phyloP scores from a whole-genome alignment of 2,329 filamentous ascomycete species.

The Didymella pinodella region DNA sequence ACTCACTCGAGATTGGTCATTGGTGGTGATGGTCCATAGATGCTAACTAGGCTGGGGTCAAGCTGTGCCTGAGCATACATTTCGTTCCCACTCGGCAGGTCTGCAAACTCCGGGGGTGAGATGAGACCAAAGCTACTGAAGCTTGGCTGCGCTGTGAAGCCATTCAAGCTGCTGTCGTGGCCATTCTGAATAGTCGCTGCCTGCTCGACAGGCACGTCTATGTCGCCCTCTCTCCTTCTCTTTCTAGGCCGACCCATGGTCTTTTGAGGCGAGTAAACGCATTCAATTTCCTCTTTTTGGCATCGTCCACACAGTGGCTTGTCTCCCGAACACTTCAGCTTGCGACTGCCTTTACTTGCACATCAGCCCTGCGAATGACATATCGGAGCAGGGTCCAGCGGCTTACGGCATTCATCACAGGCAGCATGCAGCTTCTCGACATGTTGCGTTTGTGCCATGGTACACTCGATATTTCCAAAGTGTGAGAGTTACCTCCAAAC shows the following conservation, averaged over 20 bases:
- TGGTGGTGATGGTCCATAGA: conserved; percentile 12
- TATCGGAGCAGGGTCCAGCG: not conserved
- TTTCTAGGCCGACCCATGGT: conserved; percentile 62
- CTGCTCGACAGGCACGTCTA: conserved; percentile 2
- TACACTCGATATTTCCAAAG: too few relatives aligned
- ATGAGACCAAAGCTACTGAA: conserved; percentile 23
- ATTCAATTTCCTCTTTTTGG: conserved; percentile 50
- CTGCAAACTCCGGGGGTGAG: conserved; percentile 23
- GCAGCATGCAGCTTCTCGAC: conserved; percentile 44
- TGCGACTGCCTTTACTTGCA: conserved; percentile 52
- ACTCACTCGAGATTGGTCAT: conserved; percentile 27
- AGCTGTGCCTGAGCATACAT: conserved; percentile 17
- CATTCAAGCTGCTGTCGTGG: conserved; percentile 7
- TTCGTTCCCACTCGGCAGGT: conserved; percentile 12
- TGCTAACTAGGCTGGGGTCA: conserved; percentile 15
- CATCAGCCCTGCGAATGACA: not conserved
- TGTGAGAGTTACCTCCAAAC: too few relatives aligned
- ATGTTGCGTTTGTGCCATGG: conserved; percentile 28
- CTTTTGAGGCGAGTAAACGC: conserved; percentile 58
- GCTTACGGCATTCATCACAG: conserved; percentile 49
- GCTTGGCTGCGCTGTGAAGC: conserved; percentile 8
- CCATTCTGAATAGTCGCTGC: not conserved
- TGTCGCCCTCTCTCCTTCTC: conserved; percentile 47
- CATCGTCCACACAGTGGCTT: conserved; percentile 55
- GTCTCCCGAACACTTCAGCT: conserved; percentile 59